These are phyloP conservation scores for Nitzschia palea DNA, from an alignment of 108 stramenopile species.

Conservation along the genomic window DNA sequence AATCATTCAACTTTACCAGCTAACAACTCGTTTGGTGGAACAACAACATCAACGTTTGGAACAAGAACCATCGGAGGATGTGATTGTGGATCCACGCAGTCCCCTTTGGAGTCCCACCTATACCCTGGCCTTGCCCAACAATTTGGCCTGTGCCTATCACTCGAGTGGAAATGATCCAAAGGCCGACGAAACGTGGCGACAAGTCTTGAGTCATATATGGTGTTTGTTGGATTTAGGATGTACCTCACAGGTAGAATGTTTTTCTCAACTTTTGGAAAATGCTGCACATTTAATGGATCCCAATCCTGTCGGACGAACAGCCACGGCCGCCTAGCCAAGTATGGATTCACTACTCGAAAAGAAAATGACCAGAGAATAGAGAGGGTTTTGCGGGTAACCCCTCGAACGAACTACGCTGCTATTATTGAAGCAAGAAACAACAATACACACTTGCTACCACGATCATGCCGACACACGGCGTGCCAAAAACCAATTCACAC, in stretches of 20 bases:
- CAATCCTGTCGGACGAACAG: background rate
- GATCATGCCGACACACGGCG: too few species aligned
- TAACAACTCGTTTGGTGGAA: background rate
- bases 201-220: background rate
- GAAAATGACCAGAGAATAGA: too few species aligned
- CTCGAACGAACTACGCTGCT: too few species aligned
- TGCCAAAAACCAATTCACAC: too few species aligned
- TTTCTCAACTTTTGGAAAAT: background rate
- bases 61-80: background rate
- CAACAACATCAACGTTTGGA: background rate
- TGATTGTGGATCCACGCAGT: background rate
- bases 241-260: background rate
- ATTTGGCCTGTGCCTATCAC: background rate
- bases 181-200: background rate
- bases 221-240: background rate
- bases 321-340: background rate
- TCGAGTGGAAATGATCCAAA: background rate
- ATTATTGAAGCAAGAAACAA: too few species aligned
- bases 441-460: too few species aligned
- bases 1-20: background rate
- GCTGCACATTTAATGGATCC: constrained; percentile 5
- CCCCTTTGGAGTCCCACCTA: constrained; percentile 1
- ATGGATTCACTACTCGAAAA: too few species aligned
- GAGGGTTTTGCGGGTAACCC: too few species aligned
- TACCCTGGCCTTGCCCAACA: constrained; percentile 2